Percentiles rank a stretch among this genome's conserved stretches.
Evolutionary conservation across 306 rosid genomes (phyloP).

Genomic region (Ammopiptanthus mongolicus): DNA sequence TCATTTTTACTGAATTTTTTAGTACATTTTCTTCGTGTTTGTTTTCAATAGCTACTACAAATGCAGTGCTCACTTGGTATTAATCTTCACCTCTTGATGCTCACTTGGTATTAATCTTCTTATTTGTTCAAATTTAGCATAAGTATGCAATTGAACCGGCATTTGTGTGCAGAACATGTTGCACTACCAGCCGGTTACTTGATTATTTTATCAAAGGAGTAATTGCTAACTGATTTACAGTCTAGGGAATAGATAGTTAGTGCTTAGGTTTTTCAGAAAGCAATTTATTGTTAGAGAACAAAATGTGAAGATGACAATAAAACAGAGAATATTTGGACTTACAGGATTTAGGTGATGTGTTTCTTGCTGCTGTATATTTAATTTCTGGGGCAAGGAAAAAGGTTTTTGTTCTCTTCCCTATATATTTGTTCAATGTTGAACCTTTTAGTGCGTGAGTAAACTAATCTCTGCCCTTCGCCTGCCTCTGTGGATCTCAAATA

Average conservation of each 20-base stretch:
- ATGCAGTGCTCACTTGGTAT: no score
- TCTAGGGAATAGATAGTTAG: neutral
- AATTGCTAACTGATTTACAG: neutral
- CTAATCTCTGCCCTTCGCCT: neutral
- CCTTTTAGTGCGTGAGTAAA: neutral
- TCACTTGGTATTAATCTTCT: slow-evolving; percentile 67
- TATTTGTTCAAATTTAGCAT: neutral
- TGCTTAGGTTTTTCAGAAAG: neutral
- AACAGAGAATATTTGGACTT: neutral
- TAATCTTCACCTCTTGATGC: slow-evolving; percentile 99
- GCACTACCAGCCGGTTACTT: neutral
- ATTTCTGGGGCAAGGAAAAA: neutral
- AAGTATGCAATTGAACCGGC: slow-evolving; percentile 11
- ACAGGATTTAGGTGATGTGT: neutral
- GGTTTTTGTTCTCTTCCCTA: neutral
- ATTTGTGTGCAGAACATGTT: slow-evolving; percentile 8
- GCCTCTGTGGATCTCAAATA: neutral
- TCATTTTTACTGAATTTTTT: no score
- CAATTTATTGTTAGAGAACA: no score
- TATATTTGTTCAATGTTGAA: neutral
- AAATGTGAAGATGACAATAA: neutral
- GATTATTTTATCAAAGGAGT: neutral
- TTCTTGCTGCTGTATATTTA: neutral
- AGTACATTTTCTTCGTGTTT: no score
- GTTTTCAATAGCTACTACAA: no score